Conservation (phyloP, 257 asterid species). For the Solanum pimpinellifolium region DNA sequence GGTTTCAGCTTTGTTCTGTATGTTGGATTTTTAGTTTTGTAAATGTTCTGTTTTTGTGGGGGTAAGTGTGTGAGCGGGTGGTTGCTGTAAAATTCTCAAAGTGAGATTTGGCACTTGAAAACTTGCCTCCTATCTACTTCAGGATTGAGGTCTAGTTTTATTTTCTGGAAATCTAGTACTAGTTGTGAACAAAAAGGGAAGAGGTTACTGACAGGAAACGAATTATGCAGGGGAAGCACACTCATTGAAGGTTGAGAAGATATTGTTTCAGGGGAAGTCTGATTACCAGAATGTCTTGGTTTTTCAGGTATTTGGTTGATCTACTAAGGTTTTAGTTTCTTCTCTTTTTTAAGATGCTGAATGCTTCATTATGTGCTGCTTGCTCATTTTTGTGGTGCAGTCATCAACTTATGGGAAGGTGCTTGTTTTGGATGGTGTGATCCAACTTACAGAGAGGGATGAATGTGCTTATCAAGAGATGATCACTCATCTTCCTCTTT, state of each 20-base stretch:
- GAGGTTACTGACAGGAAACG: neutral
- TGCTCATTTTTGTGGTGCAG: constrained; percentile 25
- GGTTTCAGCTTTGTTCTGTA: neutral
- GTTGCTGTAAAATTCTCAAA: neutral
- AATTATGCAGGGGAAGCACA: constrained; percentile 91
- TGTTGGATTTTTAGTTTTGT: neutral
- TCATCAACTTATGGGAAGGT: constrained; percentile 92
- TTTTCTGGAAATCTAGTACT: neutral
- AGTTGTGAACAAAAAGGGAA: neutral
- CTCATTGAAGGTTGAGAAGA: constrained; percentile 84
- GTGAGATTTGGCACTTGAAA: neutral
- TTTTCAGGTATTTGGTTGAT: constrained; percentile 53
- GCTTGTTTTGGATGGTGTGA: constrained; percentile 95
- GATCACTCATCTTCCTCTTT: constrained; percentile 92
- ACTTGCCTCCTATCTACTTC: neutral
- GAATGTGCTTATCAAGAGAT: constrained; percentile 99
- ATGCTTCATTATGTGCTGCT: neutral
- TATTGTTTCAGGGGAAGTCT: constrained; percentile 77
- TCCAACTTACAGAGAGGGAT: constrained; percentile 95
- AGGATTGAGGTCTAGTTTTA: neutral
- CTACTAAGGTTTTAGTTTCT: neutral
- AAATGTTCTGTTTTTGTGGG: neutral
- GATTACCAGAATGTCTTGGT: constrained; percentile 90
- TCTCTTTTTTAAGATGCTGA: neutral
- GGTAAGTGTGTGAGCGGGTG: neutral